Conservation (phyloP, 192 early-diverging fungal species). For the Linnemannia zychae region DNA sequence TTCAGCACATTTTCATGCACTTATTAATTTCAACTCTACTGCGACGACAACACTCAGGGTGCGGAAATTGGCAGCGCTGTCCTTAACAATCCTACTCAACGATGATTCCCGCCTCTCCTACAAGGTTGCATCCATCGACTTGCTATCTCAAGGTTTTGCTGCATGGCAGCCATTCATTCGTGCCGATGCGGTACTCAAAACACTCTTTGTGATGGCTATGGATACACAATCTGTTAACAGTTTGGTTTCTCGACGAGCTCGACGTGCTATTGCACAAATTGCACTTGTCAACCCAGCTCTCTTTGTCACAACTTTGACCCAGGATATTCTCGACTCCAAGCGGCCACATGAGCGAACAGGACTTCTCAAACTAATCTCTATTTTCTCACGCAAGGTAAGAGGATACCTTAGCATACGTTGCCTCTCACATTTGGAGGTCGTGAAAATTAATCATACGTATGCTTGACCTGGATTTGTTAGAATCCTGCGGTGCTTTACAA, state of each 20-base stretch:
- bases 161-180: constrained; percentile 82
- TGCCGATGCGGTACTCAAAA: constrained; percentile 69
- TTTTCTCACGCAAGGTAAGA: constrained; percentile 82
- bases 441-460: background rate
- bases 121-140: constrained; percentile 75
- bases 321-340: constrained; percentile 80
- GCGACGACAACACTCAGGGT: constrained; percentile 26
- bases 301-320: constrained; percentile 80
- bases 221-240: constrained; percentile 51
- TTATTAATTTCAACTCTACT: background rate
- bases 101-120: constrained; percentile 69
- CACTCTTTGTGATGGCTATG: constrained; percentile 69
- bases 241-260: constrained; percentile 69
- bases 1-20: background rate
- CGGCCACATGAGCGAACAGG: constrained; percentile 67
- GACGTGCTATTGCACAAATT: constrained; percentile 80
- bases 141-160: constrained; percentile 79
- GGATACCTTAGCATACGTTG: background rate
- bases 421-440: background rate
- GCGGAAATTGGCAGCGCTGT: constrained; percentile 74
- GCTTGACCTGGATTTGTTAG: constrained; percentile 42
- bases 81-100: constrained; percentile 72
- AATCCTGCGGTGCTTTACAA: constrained; percentile 76
- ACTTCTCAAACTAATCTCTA: constrained; percentile 75
- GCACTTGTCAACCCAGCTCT: constrained; percentile 73